Evolutionary conservation across 352 stramenopile genomes (phyloP), one percentile per base, ranked within the genome.

Genomic region (Blastocystis sp.): DNA sequence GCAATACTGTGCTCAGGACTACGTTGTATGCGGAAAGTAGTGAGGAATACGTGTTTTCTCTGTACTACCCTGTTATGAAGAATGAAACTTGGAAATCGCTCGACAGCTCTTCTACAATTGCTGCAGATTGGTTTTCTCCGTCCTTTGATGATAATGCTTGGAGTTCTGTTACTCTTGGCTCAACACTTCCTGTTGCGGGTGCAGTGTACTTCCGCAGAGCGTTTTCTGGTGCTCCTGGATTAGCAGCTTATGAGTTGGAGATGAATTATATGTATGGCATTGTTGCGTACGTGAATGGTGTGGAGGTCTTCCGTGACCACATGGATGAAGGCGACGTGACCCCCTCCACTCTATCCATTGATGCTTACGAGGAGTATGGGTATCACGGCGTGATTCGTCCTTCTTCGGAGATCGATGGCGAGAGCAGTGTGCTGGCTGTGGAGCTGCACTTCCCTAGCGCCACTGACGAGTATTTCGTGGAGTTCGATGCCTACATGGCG

Each of bases 131-230:
- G 69, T 62, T 41, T 33, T 26, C 9, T n/a, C 21, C 26, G 35
- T 26, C 13, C n/a, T 51, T 66, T 12, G 26, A 51, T 13, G 76
- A 88, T 79, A 26, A 55, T 62, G 31, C 6, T 79, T 88, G 76
- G 76, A 50, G 21, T n/a, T 21, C 33, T 16, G 39, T 33, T 26
- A 88, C 26, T 41, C 29, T 61, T 33, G 55, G 78, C 50, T 26
- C 62, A 41, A 31, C 59, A 13, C 24, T n/a, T 35, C 12, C 31
- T n/a, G 51, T 19, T 3, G 41, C 78, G 33, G 78, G 78, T 6
- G 71, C 78, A 19, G 39, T 63, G 55, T 88, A 88, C 24, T 88
- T 78, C 65, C 78, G 78, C 13, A 88, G 37, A 4, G 31, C 59
- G 19, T 50, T 78, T n/a, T 59, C 19, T 29, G 78, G 65, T 33